These are phyloP conservation scores for Xenosphaeropsis pyriputrescens DNA, from an alignment of 2,329 filamentous ascomycete genomes.

Conservation along the genomic window DNA sequence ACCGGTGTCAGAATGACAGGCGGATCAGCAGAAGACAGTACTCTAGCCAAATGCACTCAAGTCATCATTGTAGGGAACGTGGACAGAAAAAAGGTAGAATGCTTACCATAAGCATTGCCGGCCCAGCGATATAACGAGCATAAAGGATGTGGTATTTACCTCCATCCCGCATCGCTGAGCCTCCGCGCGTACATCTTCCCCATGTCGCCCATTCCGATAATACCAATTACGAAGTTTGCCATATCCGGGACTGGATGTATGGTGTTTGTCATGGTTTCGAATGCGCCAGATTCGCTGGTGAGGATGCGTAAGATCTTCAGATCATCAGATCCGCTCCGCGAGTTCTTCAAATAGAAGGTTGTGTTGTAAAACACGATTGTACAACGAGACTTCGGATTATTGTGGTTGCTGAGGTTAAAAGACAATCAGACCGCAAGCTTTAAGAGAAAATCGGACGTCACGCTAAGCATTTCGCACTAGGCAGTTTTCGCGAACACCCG, in stretches of 20 bases:
- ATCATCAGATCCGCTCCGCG: not conserved
- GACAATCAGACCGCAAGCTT: not conserved
- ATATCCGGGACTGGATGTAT: slow-evolving; percentile 2
- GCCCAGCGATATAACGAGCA: slow-evolving; percentile 18
- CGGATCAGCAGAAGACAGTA: slow-evolving; percentile 52
- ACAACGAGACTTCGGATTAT: not conserved
- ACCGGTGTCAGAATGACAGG: slow-evolving; percentile 64
- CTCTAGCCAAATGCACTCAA: slow-evolving; percentile 99
- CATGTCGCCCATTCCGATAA: slow-evolving; percentile 99
- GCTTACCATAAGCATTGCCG: slow-evolving; percentile 12
- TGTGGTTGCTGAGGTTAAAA: not conserved
- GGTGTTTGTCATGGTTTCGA: slow-evolving; percentile 3
- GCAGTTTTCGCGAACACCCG: too few species aligned
- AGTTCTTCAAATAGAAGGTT: not conserved
- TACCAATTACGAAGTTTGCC: slow-evolving; percentile 60
- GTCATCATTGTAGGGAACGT: slow-evolving; percentile 63
- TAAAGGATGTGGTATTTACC: slow-evolving; percentile 41
- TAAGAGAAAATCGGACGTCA: too few species aligned
- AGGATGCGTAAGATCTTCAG: not conserved
- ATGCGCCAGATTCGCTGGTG: not conserved
- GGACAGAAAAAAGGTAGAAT: slow-evolving; percentile 2
- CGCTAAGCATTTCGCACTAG: too few species aligned
- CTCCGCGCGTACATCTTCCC: slow-evolving; percentile 93
- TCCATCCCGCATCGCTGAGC: slow-evolving; percentile 88
- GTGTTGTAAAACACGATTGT: not conserved